Percentiles rank a stretch among this genome's conserved stretches.
These are phyloP conservation scores for Simplicillium aogashimaense DNA, from an alignment of 2,329 filamentous ascomycete species.

Conservation along the genomic window DNA sequence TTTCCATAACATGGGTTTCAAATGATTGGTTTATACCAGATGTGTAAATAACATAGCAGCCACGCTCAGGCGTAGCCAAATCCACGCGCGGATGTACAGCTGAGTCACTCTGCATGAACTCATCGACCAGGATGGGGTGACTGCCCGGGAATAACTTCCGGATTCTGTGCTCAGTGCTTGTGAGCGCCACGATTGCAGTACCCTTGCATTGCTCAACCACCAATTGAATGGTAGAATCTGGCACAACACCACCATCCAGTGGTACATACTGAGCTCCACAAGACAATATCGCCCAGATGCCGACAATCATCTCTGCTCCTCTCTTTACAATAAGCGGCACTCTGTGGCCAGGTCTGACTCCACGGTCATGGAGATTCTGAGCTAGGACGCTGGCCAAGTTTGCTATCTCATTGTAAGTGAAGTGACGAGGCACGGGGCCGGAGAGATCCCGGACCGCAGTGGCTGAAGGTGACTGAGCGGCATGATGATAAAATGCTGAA, in stretches of 20 bases:
- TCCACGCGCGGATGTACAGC: conserved; percentile 15
- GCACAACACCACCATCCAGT: conserved; percentile 43
- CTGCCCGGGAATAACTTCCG: conserved; percentile 13
- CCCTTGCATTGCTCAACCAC: conserved; percentile 37
- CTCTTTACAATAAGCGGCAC: conserved; percentile 46
- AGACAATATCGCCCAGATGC: conserved; percentile 45
- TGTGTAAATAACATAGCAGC: conserved; percentile 43
- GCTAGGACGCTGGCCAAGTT: conserved; percentile 30
- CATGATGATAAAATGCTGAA: conserved; percentile 27
- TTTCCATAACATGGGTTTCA: neutral
- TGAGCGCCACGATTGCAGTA: conserved; percentile 35
- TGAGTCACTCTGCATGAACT: conserved; percentile 3
- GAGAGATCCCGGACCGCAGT: conserved; percentile 28
- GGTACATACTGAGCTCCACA: conserved; percentile 50
- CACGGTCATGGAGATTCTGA: conserved; percentile 23
- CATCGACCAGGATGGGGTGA: conserved; percentile 18
- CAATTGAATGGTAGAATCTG: conserved; percentile 35
- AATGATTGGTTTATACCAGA: conserved; percentile 26
- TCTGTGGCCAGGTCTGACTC: conserved; percentile 32
- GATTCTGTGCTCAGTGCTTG: conserved; percentile 23
- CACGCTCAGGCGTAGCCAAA: conserved; percentile 22
- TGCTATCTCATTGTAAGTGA: conserved; percentile 37
- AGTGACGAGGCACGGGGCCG: conserved; percentile 13
- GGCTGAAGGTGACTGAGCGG: conserved; percentile 21
- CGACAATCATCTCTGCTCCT: conserved; percentile 46